Conservation (phyloP, 2,329 filamentous ascomycete species). For the Nakataea oryzae region DNA sequence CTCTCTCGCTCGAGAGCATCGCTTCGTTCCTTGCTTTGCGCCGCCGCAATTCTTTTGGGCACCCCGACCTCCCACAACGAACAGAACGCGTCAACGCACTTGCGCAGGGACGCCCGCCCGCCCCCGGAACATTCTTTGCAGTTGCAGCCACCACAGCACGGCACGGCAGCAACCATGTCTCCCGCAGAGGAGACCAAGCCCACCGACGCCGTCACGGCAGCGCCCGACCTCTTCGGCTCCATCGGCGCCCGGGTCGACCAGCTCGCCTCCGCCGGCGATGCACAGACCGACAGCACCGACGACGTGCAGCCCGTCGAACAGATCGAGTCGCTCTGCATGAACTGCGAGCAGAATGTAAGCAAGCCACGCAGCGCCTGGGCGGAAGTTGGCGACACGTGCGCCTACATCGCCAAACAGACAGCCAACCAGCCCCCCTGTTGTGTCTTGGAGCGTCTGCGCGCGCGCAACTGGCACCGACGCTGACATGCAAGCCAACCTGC, state of each 20-base stretch:
- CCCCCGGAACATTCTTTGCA: not conserved
- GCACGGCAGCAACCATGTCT: constrained; percentile 15
- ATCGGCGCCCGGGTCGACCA: constrained; percentile 52
- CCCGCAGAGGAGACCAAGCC: constrained; percentile 17
- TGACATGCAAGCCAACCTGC: not conserved
- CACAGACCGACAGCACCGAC: constrained; percentile 24
- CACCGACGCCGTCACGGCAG: constrained; percentile 23
- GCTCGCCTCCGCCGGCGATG: constrained; percentile 22
- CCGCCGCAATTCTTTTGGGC: not conserved
- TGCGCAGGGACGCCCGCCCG: not conserved
- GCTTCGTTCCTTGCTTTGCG: not conserved
- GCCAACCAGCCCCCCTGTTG: not conserved
- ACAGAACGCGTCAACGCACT: not conserved
- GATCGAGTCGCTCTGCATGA: constrained; percentile 78
- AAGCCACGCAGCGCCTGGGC: not conserved
- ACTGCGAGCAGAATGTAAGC: constrained; percentile 66
- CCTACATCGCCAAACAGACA: not conserved
- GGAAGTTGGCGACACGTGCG: not conserved
- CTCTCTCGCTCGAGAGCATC: not conserved
- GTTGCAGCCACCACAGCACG: not conserved
- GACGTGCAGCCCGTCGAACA: constrained; percentile 51
- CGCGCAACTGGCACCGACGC: constrained; percentile 5
- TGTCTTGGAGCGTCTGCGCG: not conserved
- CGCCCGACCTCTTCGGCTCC: constrained; percentile 46
- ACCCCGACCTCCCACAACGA: not conserved